Conservation (phyloP, 495 filamentous ascomycete genomes). For the Neurospora intermedia region DNA sequence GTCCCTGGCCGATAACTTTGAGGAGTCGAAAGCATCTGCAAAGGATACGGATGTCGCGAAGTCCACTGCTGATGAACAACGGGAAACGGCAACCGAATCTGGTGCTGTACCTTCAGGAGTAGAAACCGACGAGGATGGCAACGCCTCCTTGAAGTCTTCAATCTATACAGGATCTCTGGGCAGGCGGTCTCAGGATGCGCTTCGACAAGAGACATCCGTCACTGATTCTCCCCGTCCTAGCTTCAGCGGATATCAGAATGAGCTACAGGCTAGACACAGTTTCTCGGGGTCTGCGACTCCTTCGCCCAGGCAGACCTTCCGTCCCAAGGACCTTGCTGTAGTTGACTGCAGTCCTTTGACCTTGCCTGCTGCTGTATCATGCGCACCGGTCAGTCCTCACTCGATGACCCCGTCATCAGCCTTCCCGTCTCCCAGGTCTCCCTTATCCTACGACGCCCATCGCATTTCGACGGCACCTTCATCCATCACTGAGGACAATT, state of each 20-base stretch:
- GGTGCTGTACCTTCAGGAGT: background rate
- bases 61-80: background rate
- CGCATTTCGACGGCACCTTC: conserved; percentile 62
- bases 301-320: conserved; percentile 43
- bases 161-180: background rate
- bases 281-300: conserved; percentile 43
- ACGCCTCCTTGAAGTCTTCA: background rate
- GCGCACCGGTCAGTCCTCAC: conserved; percentile 42
- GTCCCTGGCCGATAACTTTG: conserved; percentile 7
- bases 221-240: conserved; percentile 14
- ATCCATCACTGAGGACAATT: conserved; percentile 57
- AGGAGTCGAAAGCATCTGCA: conserved; percentile 16
- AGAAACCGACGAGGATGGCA: background rate
- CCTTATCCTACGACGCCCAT: conserved; percentile 56
- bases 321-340: conserved; percentile 45
- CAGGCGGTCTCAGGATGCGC: background rate
- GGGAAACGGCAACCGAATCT: background rate
- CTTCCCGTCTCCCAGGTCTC: conserved; percentile 46
- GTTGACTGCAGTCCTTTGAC: conserved; percentile 37
- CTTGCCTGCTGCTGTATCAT: conserved; percentile 29
- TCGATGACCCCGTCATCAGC: conserved; percentile 43
- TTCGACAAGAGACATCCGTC: background rate
- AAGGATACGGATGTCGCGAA: background rate
- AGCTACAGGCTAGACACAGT: background rate
- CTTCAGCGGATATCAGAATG: background rate